Evolutionary conservation across 306 rosid species (phyloP), one percentile per base, ranked within the genome.

Genomic region (Morella rubra): DNA sequence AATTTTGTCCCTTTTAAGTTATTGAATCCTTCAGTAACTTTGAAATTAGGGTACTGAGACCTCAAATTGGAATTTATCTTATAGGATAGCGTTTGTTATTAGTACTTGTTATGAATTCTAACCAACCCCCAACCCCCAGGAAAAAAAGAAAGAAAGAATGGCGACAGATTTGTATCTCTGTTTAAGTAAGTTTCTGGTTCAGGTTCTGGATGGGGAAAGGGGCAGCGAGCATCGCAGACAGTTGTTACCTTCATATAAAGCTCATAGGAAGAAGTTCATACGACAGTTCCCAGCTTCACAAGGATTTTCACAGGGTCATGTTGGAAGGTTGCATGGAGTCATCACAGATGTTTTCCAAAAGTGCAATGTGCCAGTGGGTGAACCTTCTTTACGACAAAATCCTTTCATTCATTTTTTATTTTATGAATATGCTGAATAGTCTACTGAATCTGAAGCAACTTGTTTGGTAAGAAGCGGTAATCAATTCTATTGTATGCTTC

Each of bases 171-270:
- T 72, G 49, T 53, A 3, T 73, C 46, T 77, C 40, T 58, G 24
- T 53, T 52, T 61, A 46, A 52, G 16, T 67, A 69, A 61, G 14
- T 44, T 27, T 71, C 13, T 8, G 62, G 77, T 69, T 42, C 89
- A 91, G 91, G 98, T 94, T 75, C 15, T 92, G 79, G 97, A 94
- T 78, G 96, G 97, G 64, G 97, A 92, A 76, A 59, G 90, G 44
- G 98, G 96, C 53, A 84, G 86, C 70, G 96, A 94, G 75, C 76
- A 77, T 82, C 89, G 97, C 15, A 80, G 95, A 85, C 86, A 77
- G 47, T 75, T 94, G 72, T 78, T 94, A 72, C 96, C 97, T 76
- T 92, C 97, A 15, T 94, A 94, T 79, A 94, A 94, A 82, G 90
- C 96, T 10, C 94, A 86, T 14, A 85, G 97, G 83, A 82, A 4